phyloP scores from a whole-genome alignment of 768 basidiomycete species.

The Naganishia antarctica region DNA sequence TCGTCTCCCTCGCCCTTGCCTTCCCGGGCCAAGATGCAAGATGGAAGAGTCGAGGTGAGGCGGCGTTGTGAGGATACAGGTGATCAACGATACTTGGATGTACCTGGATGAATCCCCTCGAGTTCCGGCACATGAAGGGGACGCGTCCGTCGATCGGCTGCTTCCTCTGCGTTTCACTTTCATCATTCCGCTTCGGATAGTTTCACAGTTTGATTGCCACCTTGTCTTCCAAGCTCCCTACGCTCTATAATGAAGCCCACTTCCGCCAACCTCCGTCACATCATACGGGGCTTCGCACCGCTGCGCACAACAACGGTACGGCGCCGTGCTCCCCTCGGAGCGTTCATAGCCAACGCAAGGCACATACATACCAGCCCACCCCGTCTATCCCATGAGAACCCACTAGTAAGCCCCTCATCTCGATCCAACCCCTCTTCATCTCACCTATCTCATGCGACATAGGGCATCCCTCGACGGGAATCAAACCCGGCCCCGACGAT shows the following conservation, averaged over 20 bases:
- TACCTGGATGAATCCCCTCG: too few species aligned
- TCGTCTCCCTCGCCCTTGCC: neutral
- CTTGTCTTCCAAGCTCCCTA: too few species aligned
- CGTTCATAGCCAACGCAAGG: neutral
- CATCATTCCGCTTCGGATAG: too few species aligned
- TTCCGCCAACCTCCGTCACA: neutral
- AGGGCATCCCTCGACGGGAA: slow-evolving; percentile 50
- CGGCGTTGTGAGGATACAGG: too few species aligned
- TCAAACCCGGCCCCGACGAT: slow-evolving; percentile 50
- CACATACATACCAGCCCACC: slow-evolving; percentile 6
- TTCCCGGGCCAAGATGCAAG: too few species aligned
- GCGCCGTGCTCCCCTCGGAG: neutral
- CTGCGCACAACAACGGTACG: neutral
- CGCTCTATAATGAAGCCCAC: too few species aligned
- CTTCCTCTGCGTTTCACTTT: too few species aligned
- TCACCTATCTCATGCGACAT: neutral
- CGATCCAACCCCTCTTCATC: neutral
- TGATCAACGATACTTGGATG: too few species aligned
- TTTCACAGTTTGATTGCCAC: too few species aligned
- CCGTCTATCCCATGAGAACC: slow-evolving; percentile 43
- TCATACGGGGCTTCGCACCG: neutral
- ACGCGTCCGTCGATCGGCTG: too few species aligned
- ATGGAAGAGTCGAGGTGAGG: too few species aligned
- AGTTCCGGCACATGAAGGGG: too few species aligned
- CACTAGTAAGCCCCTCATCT: slow-evolving; percentile 35